Conservation (phyloP, 2,329 filamentous ascomycete genomes). For the Helicocarpus griseus region DNA sequence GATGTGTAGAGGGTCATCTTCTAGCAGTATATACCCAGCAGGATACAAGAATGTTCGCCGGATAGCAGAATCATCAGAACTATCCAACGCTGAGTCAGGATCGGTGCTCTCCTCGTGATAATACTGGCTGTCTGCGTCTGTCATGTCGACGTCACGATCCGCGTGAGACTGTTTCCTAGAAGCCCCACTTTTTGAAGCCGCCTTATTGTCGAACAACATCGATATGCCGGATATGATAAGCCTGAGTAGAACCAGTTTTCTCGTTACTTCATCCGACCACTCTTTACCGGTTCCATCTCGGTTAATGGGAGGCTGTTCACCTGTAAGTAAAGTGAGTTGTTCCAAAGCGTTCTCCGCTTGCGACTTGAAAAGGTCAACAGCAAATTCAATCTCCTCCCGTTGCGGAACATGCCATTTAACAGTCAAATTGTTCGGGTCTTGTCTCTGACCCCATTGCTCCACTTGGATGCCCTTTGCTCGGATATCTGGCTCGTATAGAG, state of each 20-base stretch:
- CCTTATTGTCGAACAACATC: slow-evolving; percentile 73
- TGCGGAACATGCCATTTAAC: slow-evolving; percentile 87
- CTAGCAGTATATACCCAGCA: slow-evolving; percentile 70
- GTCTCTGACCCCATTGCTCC: slow-evolving; percentile 74
- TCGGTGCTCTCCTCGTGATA: slow-evolving; percentile 23
- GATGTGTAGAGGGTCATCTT: slow-evolving; percentile 55
- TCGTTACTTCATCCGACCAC: slow-evolving; percentile 93
- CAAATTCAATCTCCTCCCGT: slow-evolving; percentile 73
- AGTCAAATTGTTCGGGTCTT: slow-evolving; percentile 63
- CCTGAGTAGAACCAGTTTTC: slow-evolving; percentile 77
- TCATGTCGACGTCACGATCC: slow-evolving; percentile 36
- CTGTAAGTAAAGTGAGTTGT: slow-evolving; percentile 68
- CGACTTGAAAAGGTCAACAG: slow-evolving; percentile 76
- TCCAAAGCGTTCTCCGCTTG: slow-evolving; percentile 69
- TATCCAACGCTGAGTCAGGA: slow-evolving; percentile 44
- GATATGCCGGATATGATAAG: slow-evolving; percentile 87
- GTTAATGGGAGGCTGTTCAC: slow-evolving; percentile 70
- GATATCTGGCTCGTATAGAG: slow-evolving; percentile 72
- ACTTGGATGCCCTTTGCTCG: slow-evolving; percentile 62
- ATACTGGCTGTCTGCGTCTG: slow-evolving; percentile 31
- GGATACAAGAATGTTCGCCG: slow-evolving; percentile 82
- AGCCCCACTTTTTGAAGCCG: slow-evolving; percentile 47
- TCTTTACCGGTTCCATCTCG: slow-evolving; percentile 94
- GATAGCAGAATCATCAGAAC: slow-evolving; percentile 51
- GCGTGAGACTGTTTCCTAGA: slow-evolving; percentile 16